Conservation (phyloP, 2,329 filamentous ascomycete species). For the Nothomitra cinnamomea region DNA sequence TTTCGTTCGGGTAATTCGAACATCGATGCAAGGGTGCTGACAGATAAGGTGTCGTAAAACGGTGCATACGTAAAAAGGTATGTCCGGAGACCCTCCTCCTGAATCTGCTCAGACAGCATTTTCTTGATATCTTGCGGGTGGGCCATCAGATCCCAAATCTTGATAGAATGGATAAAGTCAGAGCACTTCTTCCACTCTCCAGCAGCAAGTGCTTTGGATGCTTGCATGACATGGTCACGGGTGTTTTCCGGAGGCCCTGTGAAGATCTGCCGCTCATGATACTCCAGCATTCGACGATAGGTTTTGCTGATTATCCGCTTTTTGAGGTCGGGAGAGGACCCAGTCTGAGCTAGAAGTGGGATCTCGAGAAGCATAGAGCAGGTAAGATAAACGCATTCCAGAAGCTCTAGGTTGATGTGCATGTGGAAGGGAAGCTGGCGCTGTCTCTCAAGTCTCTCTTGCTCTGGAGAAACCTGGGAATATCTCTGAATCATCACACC, state of each 20-base stretch:
- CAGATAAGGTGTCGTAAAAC: constrained; percentile 91
- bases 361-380: constrained; percentile 99
- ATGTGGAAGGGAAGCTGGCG: constrained; percentile 98
- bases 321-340: constrained; percentile 90
- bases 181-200: constrained; percentile 98
- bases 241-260: constrained; percentile 98
- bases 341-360: constrained; percentile 86
- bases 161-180: constrained; percentile 89
- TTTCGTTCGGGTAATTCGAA: constrained; percentile 87
- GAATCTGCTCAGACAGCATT: constrained; percentile 96
- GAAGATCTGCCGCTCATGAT: constrained; percentile 98
- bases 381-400: constrained; percentile 96
- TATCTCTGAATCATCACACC: constrained; percentile 97
- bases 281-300: constrained; percentile 96
- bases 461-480: constrained; percentile 89
- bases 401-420: constrained; percentile 97
- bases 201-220: constrained; percentile 86
- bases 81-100: constrained; percentile 93
- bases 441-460: constrained; percentile 93
- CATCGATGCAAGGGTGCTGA: constrained; percentile 76
- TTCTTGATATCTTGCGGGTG: constrained; percentile 84
- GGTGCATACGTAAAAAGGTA: constrained; percentile 99
- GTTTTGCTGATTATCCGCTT: constrained; percentile 99
- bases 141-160: constrained; percentile 98
- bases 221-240: constrained; percentile 97